Evolutionary conservation across 1,284 basidiomycete species (phyloP).

Genomic region (Ustilago hordei): DNA sequence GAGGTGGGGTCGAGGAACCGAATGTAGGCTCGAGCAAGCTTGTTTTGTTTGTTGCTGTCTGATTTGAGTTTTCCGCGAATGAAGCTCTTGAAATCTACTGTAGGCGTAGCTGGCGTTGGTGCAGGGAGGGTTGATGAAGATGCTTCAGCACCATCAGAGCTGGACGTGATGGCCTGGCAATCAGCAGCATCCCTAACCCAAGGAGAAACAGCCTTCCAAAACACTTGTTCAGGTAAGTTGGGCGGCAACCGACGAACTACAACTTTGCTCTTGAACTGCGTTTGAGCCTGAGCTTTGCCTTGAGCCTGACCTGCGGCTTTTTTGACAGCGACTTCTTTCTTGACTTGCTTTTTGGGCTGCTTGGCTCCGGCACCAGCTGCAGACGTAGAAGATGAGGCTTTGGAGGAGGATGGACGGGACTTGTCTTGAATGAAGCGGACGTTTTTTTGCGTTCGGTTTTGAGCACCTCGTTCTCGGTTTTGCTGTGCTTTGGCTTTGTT

Average conservation of each 20-base stretch:
- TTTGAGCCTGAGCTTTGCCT: constrained; percentile 18
- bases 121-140: constrained; percentile 2
- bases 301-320: neutral
- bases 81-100: constrained; percentile 56
- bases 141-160: neutral
- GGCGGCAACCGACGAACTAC: constrained; percentile 89
- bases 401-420: neutral
- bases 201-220: constrained; percentile 87
- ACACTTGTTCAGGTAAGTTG: constrained; percentile 88
- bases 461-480: constrained; percentile 19
- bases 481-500: constrained; percentile 25
- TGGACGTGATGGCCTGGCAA: constrained; percentile 56
- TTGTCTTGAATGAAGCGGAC: constrained; percentile 3
- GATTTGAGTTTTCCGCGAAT: constrained; percentile 59
- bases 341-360: constrained; percentile 45
- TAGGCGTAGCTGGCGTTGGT: constrained; percentile 11
- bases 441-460: constrained; percentile 16
- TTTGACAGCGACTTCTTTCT: constrained; percentile 14
- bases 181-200: constrained; percentile 82
- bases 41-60: constrained; percentile 49
- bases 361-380: constrained; percentile 9
- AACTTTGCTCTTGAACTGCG: constrained; percentile 77
- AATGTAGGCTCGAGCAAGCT: constrained; percentile 85
- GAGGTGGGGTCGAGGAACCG: constrained; percentile 82
- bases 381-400: neutral